Evolutionary conservation across 176 grass and related monocot genomes (phyloP).

Genomic region (Dactylis glomerata): DNA sequence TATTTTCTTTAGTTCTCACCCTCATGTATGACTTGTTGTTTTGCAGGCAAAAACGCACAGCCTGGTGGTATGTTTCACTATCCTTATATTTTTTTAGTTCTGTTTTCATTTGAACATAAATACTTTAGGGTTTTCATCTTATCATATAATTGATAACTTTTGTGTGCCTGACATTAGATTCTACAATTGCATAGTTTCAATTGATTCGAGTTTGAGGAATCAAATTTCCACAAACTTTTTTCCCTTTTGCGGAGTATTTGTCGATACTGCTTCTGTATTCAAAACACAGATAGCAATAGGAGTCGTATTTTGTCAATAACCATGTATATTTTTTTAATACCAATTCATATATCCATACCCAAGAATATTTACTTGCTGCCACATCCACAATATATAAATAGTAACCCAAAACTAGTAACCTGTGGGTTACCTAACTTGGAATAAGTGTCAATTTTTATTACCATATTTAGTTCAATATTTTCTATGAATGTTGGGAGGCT

Average conservation of each 20-base stretch:
- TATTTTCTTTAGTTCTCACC: constrained; percentile 19
- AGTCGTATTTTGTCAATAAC: neutral
- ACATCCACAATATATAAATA: neutral
- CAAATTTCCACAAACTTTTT: neutral
- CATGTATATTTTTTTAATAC: neutral
- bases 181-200: constrained; percentile 16
- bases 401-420: neutral
- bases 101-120: constrained; percentile 17
- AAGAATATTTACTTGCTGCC: neutral
- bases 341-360: neutral
- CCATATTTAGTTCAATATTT: neutral
- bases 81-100: constrained; percentile 24
- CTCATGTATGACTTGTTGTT: constrained; percentile 42
- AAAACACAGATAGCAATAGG: neutral
- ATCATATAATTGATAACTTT: constrained; percentile 10
- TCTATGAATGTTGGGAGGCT: neutral
- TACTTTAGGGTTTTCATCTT: neutral
- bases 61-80: constrained; percentile 58
- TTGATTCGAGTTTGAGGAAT: neutral
- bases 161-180: neutral
- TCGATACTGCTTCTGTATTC: neutral
- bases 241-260: neutral
- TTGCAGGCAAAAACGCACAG: constrained; percentile 82
- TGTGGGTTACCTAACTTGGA: neutral
- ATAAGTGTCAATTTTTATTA: neutral